These are phyloP conservation scores for Alternaria sp. DNA, from an alignment of 2,329 filamentous ascomycete genomes.

Conservation along the genomic window DNA sequence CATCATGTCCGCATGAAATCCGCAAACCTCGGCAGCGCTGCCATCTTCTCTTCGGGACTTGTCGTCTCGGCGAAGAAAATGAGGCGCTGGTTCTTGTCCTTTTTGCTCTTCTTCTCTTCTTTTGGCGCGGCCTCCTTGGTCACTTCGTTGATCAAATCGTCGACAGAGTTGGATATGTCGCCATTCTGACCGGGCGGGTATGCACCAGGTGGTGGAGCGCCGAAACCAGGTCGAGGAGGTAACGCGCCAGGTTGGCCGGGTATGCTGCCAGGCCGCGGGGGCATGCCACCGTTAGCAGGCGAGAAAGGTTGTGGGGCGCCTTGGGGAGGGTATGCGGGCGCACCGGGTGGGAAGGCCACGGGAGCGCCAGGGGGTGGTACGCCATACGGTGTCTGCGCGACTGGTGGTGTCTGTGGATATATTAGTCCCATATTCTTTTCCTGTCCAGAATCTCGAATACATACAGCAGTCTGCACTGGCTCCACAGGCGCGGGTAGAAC, in stretches of 20 bases:
- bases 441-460: background rate
- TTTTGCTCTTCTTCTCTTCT: conserved; percentile 64
- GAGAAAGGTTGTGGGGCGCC: conserved; percentile 32
- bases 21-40: conserved; percentile 75
- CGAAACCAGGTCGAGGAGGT: conserved; percentile 49
- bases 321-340: conserved; percentile 24
- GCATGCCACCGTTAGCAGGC: conserved; percentile 32
- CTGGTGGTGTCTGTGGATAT: conserved; percentile 26
- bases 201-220: conserved; percentile 26
- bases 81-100: conserved; percentile 68
- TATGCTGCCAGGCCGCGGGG: conserved; percentile 39
- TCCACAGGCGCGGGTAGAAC: conserved; percentile 41
- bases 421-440: conserved; percentile 9
- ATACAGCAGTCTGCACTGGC: conserved; percentile 31
- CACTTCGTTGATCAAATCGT: conserved; percentile 59
- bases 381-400: conserved; percentile 25
- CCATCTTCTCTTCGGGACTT: conserved; percentile 91
- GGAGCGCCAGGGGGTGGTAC: conserved; percentile 26
- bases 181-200: conserved; percentile 18
- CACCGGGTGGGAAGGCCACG: conserved; percentile 30
- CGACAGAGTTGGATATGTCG: conserved; percentile 52
- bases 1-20: conserved; percentile 31
- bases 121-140: conserved; percentile 51
- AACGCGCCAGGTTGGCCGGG: conserved; percentile 34
- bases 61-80: conserved; percentile 80